A percentile compares a stretch with the other conserved stretches of the same genome.
phyloP scores from a whole-genome alignment of 2,329 filamentous ascomycete genomes.

The Xylaria sp. region DNA sequence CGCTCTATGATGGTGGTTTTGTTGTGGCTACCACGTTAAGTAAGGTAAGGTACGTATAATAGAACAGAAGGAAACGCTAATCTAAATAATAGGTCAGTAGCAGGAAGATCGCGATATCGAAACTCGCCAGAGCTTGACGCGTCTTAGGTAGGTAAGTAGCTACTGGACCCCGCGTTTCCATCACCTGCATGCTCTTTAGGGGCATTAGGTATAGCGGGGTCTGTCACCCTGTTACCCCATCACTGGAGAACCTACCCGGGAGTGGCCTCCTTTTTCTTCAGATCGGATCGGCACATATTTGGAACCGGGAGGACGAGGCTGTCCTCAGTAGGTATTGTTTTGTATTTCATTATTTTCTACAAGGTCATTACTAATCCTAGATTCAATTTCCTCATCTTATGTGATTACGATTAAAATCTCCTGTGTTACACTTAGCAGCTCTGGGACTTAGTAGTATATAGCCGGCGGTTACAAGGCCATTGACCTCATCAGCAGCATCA shows the following conservation, averaged over 20 bases:
- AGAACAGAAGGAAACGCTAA: no score
- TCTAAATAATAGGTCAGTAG: not conserved
- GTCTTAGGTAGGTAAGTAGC: slow-evolving; percentile 6
- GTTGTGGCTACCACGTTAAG: not conserved
- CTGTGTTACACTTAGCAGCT: not conserved
- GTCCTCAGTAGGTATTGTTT: no score
- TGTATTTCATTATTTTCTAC: not conserved
- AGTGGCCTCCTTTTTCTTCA: not conserved
- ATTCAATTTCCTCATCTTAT: not conserved
- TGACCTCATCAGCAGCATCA: not conserved
- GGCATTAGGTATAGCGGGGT: not conserved
- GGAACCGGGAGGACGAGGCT: not conserved
- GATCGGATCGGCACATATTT: not conserved
- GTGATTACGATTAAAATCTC: not conserved
- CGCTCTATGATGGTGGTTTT: not conserved
- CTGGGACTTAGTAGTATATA: slow-evolving; percentile 6
- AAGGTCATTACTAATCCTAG: not conserved
- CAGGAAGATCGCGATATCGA: not conserved
- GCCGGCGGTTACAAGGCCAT: slow-evolving; percentile 28
- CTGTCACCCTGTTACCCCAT: not conserved
- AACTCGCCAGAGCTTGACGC: slow-evolving; percentile 5
- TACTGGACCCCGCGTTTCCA: slow-evolving; percentile 3
- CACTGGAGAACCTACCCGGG: not conserved
- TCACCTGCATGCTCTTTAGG: slow-evolving; percentile 2
- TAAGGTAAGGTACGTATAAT: no score